A percentile compares a stretch with the other conserved stretches of the same genome.
Conservation (phyloP, 2,329 filamentous ascomycete species). For the Xylaria sp. region DNA sequence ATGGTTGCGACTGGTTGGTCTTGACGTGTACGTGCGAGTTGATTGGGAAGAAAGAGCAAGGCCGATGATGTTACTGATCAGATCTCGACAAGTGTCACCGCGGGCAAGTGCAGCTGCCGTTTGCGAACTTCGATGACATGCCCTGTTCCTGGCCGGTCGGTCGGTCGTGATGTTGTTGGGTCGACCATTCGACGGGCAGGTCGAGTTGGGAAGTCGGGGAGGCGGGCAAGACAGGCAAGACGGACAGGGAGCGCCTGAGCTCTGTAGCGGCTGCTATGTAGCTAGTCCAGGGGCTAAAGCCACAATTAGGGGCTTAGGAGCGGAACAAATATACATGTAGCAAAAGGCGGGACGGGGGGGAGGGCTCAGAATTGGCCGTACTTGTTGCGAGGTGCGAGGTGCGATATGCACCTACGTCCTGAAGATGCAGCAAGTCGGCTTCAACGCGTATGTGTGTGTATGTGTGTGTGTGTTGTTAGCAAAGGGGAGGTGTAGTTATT, state of each 20-base stretch:
- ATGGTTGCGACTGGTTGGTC: conserved; percentile 47
- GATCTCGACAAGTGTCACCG: conserved; percentile 31
- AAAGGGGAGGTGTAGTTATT: too few species aligned
- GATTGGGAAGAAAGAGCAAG: conserved; percentile 20
- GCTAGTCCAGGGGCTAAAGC: not conserved
- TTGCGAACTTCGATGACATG: conserved; percentile 28
- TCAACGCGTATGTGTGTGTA: too few species aligned
- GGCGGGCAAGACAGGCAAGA: not conserved
- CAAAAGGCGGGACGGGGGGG: too few species aligned
- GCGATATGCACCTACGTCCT: too few species aligned
- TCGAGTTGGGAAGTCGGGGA: conserved; percentile 7
- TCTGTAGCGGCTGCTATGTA: too few species aligned
- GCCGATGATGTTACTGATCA: conserved; percentile 30
- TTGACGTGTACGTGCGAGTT: not conserved
- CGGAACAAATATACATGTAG: too few species aligned
- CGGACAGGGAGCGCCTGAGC: too few species aligned
- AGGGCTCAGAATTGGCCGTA: too few species aligned
- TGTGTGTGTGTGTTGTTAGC: too few species aligned
- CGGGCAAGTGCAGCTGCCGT: conserved; percentile 28
- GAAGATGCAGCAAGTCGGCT: too few species aligned
- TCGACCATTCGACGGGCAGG: not conserved
- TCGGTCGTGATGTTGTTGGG: not conserved
- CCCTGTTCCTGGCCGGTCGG: conserved; percentile 10
- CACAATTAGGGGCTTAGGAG: not conserved
- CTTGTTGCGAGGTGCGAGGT: too few species aligned